Base-by-base conservation (phyloP, 73 alveolate species). In the Paramecium bursaria region DNA sequence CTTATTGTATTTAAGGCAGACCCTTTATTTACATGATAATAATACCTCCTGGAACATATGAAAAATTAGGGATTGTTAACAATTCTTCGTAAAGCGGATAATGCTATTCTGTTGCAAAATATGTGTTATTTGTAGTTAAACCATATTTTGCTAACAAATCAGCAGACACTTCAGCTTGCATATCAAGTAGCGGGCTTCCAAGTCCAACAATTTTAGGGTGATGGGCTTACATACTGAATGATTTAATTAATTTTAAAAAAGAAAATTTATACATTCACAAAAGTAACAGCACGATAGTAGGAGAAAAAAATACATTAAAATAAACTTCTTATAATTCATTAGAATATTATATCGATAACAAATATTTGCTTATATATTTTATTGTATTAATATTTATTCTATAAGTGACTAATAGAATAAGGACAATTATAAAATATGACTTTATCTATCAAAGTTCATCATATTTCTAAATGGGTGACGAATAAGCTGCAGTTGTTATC, bases 401-500 rank as follows among this genome's bases (percentile, higher is more conserved):
- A n/a, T n/a, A n/a, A n/a, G n/a, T n/a, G n/a, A n/a, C n/a, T n/a
- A n/a, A n/a, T n/a, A n/a, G n/a, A n/a, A n/a, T n/a, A n/a, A n/a
- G n/a, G n/a, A n/a, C n/a, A n/a, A n/a, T n/a, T n/a, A n/a, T n/a
- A n/a, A n/a, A n/a, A n/a, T n/a, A n/a, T n/a, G n/a, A n/a, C n/a
- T n/a, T n/a, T n/a, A n/a, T n/a, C n/a, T n/a, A n/a, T n/a, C n/a
- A n/a, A n/a, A n/a, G n/a, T n/a, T 3, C 0, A 21, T 21, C 48
- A 11, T 85, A 75, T 75, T 35, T 33, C 76, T 47, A 35, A 51
- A 51, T 51, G 74, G 27, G 74, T 51, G 74, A 51, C 23, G 74
- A 51, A 51, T 44, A 51, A 26, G 77, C 89, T 49, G 89, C 89
- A 53, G 49, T 79, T 27, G 89, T 79, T 26, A 79, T 79, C 22